Evolutionary conservation across 768 basidiomycete genomes (phyloP), one percentile per base, ranked within the genome.

Genomic region (Boletus speciosus): DNA sequence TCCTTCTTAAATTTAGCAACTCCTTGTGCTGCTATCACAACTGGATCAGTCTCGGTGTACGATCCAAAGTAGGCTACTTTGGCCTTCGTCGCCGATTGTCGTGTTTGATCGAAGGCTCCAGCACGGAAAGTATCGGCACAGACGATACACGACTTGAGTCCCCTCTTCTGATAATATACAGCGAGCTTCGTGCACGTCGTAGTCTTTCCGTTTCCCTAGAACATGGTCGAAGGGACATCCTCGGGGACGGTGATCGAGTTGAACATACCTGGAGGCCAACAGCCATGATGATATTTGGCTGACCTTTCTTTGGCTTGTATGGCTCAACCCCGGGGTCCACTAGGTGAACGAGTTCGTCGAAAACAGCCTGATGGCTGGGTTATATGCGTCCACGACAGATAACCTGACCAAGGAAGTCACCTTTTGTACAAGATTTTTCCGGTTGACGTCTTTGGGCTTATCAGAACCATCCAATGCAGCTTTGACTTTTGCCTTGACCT

Each of bases 91-190:
- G 97, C 96, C 47, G 96, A 98, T 75, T 99, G 97, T 67, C 97
- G 87, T 11, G 97, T 93, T 71, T 99, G 97, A 73, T 99, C 97
- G 73, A 99, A 99, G 36, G 97, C 97, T 48, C 97, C 97, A 4
- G 97, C 97, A 74, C 97, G 90, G 78, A 99, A 99, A 0, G 97
- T 99, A 72, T 99, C 97, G 21, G 97, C 97, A 65, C 97, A 99
- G 60, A 99, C 96, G 50, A 99, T 94, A 56, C 88, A 92, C 12
- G 95, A 90, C 70, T 96, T 94, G 80, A 98, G 91, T 7, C 97
- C 97, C 59, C 95, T 86, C 66, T 91, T 90, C 70, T 96, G 94
- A 70, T 98, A 98, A 74, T 98, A 88, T 1, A 96, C 96, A 0
- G 97, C 97, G 38, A 99, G 85, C 66, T 98, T 99, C 10, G 97